Base-by-base conservation (phyloP, 2,329 filamentous ascomycete species). In the Acrocalymma vagum region DNA sequence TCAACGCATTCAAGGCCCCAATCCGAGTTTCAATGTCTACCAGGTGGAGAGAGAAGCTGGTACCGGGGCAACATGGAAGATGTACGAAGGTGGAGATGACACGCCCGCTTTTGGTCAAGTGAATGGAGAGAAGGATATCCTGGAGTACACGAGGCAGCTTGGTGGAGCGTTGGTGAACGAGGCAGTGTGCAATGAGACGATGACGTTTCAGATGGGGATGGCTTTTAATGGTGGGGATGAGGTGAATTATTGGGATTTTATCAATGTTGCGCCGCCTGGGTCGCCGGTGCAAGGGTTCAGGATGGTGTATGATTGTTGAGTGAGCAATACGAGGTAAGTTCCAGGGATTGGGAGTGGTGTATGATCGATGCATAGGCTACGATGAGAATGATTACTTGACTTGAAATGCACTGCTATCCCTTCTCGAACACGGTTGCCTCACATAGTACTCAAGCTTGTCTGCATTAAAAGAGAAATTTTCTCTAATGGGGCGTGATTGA, bases 151-250 rank as follows among this genome's bases (percentile, higher is more conserved):
- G 30, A 48, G 53, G 34, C 43, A 41, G 8, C 48, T 42, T 4
- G 53, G 49, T 3, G 55, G 54, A 3, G 43, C 55, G 6, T 51
- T 53, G 0, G 38, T 65, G 7, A 53, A 51, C 9, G 23, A 45
- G 23, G 49, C 43, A 23, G 28, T 27, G 10, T 67, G 62, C 25
- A 62, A 56, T 32, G 51, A 59, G 29, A 62, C 56, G 14, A 28
- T 65, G 35, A 62, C 60, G 9, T 65, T 63, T 29, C 54, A 60
- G 38, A 62, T 65, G 55, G 53, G 54, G 6, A 56, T 64, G 55
- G 43, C 45, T 22, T 60, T 47, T 16, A 35, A 61, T n/a, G 50
- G 54, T 7, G 29, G 16, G 7, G 40, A 35, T 10, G 11, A 30
- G 26, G 57, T 58, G 3, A 64, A 67, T 21, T 65, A 61, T 24